Conservation (phyloP, 352 stramenopile species). For the Pseudoperonospora humuli region DNA sequence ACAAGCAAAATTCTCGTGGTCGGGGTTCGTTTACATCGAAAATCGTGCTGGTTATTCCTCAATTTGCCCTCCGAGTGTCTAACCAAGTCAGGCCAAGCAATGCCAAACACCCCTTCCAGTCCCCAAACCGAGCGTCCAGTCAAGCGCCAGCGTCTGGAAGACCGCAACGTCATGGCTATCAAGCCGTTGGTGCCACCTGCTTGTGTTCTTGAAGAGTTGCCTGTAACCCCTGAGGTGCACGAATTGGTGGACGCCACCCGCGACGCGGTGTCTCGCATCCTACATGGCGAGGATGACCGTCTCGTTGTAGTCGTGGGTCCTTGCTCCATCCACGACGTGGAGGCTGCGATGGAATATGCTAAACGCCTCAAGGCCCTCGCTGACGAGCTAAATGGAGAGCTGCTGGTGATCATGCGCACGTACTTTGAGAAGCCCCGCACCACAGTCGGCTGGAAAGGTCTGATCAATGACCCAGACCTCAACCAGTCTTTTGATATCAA, state of each 20-base stretch:
- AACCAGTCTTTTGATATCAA: slow-evolving; percentile 85
- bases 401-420: slow-evolving; percentile 81
- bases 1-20: too few species aligned
- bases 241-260: slow-evolving; percentile 51
- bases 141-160: slow-evolving; percentile 67
- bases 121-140: slow-evolving; percentile 26
- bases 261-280: slow-evolving; percentile 41
- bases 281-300: slow-evolving; percentile 62
- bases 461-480: slow-evolving; percentile 84
- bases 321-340: slow-evolving; percentile 79
- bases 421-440: slow-evolving; percentile 86
- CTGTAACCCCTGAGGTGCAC: slow-evolving; percentile 57
- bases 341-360: slow-evolving; percentile 68
- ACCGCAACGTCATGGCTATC: slow-evolving; percentile 65
- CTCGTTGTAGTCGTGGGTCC: slow-evolving; percentile 69
- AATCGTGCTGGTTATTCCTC: too few species aligned
- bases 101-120: slow-evolving; percentile 21
- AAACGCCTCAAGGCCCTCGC: slow-evolving; percentile 46
- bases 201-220: slow-evolving; percentile 67
- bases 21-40: too few species aligned
- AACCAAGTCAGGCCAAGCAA: slow-evolving; percentile 5
- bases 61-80: too few species aligned
- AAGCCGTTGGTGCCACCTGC: slow-evolving; percentile 59
- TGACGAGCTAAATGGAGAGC: slow-evolving; percentile 47
- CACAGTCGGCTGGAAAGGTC: slow-evolving; percentile 77